Evolutionary conservation across 495 filamentous ascomycete species (phyloP), one percentile per base, ranked within the genome.

Genomic region (Aspergillus saccharolyticus): DNA sequence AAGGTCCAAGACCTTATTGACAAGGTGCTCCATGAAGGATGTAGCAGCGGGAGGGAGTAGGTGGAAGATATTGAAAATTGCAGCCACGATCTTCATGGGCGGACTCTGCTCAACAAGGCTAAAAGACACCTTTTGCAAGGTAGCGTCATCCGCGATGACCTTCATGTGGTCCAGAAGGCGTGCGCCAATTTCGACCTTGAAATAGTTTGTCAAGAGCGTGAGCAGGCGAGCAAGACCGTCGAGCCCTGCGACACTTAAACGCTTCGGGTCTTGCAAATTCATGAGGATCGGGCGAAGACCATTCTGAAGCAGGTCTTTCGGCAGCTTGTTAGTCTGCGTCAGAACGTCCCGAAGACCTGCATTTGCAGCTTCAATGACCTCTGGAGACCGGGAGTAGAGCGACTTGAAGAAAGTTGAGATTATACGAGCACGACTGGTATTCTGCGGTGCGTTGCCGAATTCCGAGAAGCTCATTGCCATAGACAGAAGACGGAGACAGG

Each of bases 381-480:
- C 89, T 14, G 86, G 82, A 17, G 90, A 91, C 62, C 91, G 87
- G 5, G 90, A 95, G 69, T 97, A 97, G 1, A 99, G 78, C 17
- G 89, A 95, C 63, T 96, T 97, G 82, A 99, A 99, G 76, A 97
- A 97, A 7, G 96, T 89, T 1, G 89, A 86, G 19, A 99, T 95
- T 52, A 96, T 92, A 49, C 90, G 86, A 24, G 83, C 82, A 53
- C 92, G 80, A 30, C 87, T 94, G 3, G 87, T 85, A 53, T 87
- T 89, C 39, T 84, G 83, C 15, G 82, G 78, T 8, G 77, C 75
- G 45, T 85, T 86, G 66, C 80, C 83, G 64, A 96, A 97, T 28
- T 96, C 95, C 1, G 89, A 85, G 68, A 96, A 96, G 46, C 84
- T 81, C 82, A 97, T 93, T 8, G 95, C 94, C 59, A 89, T 90